Evolutionary conservation across 805 yeast genomes (phyloP).

Genomic region (Zygosaccharomyces bisporus): DNA sequence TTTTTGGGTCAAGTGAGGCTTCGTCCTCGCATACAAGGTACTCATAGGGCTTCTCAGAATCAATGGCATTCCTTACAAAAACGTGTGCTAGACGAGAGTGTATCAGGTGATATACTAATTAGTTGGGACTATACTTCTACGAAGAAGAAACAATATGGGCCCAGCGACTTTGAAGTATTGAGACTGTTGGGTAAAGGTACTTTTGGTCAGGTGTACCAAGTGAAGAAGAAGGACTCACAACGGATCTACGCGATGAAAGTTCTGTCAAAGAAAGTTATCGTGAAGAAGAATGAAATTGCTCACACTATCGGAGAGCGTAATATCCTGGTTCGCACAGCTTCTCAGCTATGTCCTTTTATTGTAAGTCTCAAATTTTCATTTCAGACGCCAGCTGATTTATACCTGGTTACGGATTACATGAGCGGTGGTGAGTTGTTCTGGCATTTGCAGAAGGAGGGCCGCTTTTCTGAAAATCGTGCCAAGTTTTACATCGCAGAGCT

Average conservation of each 20-base stretch:
- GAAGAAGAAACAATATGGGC: slow-evolving; percentile 77
- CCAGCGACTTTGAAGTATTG: slow-evolving; percentile 89
- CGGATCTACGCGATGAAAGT: slow-evolving; percentile 98
- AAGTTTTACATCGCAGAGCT: slow-evolving; percentile 96
- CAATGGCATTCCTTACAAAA: slow-evolving; percentile 74
- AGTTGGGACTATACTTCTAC: slow-evolving; percentile 68
- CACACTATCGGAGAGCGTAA: slow-evolving; percentile 97
- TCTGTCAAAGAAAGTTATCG: slow-evolving; percentile 88
- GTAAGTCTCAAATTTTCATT: slow-evolving; percentile 94
- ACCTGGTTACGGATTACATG: slow-evolving; percentile 95
- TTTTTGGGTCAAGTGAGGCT: slow-evolving; percentile 83
- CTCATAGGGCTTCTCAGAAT: slow-evolving; percentile 43
- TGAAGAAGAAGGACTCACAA: slow-evolving; percentile 80
- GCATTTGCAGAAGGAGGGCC: slow-evolving; percentile 95
- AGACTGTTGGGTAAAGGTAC: slow-evolving; percentile 93
- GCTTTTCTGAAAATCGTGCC: slow-evolving; percentile 89
- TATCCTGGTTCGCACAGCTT: slow-evolving; percentile 87
- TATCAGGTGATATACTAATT: slow-evolving; percentile 73
- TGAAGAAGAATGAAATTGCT: slow-evolving; percentile 94
- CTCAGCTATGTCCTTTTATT: slow-evolving; percentile 85
- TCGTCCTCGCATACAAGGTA: slow-evolving; percentile 49
- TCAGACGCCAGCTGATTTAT: slow-evolving; percentile 90
- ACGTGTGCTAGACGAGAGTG: slow-evolving; percentile 70
- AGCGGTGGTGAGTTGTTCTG: slow-evolving; percentile 96
- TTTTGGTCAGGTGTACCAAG: slow-evolving; percentile 97